Evolutionary conservation across 192 early-diverging fungal species (phyloP).

Genomic region (Coemansia sp.): DNA sequence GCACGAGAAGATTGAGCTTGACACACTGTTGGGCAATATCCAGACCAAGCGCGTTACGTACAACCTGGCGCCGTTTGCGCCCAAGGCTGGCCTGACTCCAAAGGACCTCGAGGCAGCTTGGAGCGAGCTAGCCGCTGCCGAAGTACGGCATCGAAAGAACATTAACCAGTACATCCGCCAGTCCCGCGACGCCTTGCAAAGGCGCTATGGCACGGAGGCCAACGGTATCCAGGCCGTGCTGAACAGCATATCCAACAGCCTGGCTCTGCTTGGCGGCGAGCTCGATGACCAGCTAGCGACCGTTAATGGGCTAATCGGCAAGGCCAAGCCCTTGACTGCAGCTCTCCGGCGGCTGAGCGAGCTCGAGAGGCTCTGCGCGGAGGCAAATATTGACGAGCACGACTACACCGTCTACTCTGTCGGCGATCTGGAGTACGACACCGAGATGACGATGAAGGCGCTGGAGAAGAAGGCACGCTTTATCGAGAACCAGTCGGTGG

Average conservation of each 20-base stretch:
- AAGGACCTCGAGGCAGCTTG: slow-evolving; percentile 80
- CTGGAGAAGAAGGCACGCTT: slow-evolving; percentile 79
- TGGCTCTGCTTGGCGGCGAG: slow-evolving; percentile 75
- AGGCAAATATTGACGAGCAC: slow-evolving; percentile 91
- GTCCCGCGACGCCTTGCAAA: slow-evolving; percentile 74
- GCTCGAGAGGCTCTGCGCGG: slow-evolving; percentile 66
- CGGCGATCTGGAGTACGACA: slow-evolving; percentile 87
- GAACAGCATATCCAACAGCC: slow-evolving; percentile 64
- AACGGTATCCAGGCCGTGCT: slow-evolving; percentile 75
- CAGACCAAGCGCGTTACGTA: slow-evolving; percentile 97
- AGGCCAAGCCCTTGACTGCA: slow-evolving; percentile 55
- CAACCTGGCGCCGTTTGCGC: slow-evolving; percentile 80
- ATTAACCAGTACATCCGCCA: slow-evolving; percentile 86
- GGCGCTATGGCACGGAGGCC: slow-evolving; percentile 78
- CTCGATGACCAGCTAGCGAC: slow-evolving; percentile 67
- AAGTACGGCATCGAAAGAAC: slow-evolving; percentile 74
- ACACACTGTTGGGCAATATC: slow-evolving; percentile 90
- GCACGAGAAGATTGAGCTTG: slow-evolving; percentile 85
- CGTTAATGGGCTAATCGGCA: slow-evolving; percentile 60
- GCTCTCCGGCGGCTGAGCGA: slow-evolving; percentile 58
- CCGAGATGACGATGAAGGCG: slow-evolving; percentile 73
- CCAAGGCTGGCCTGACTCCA: slow-evolving; percentile 63
- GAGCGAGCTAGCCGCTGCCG: slow-evolving; percentile 67
- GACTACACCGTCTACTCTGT: slow-evolving; percentile 90
- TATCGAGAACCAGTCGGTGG: slow-evolving; percentile 95